Conservation (phyloP, 805 yeast species). For the Yamadazyma paraphyllophila region DNA sequence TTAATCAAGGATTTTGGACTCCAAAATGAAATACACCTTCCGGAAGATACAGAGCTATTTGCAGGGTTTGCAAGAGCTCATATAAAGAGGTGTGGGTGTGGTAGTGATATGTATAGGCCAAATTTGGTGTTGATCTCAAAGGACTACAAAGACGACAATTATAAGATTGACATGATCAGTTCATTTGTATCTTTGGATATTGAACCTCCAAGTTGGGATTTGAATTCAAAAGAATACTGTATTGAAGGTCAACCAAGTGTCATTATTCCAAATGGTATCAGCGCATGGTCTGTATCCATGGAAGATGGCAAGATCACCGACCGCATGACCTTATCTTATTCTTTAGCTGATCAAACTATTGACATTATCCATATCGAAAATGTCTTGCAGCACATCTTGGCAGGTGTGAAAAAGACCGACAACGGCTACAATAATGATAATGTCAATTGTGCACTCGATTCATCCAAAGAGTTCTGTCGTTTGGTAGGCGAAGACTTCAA, state of each 20-base stretch:
- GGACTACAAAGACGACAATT: slow-evolving; percentile 9
- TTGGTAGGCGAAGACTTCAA: slow-evolving; percentile 19
- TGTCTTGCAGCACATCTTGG: slow-evolving; percentile 21
- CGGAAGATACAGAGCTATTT: slow-evolving; percentile 28
- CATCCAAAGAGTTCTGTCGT: slow-evolving; percentile 25
- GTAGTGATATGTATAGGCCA: slow-evolving; percentile 37
- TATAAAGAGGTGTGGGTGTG: slow-evolving; percentile 40
- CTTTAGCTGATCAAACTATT: slow-evolving; percentile 37
- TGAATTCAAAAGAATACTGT: slow-evolving; percentile 26
- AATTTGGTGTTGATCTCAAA: slow-evolving; percentile 31
- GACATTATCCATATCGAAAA: slow-evolving; percentile 34
- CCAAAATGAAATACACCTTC: slow-evolving; percentile 13
- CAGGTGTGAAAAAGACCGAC: neutral
- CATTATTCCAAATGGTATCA: slow-evolving; percentile 36
- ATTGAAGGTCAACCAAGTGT: slow-evolving; percentile 22
- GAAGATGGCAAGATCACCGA: slow-evolving; percentile 18
- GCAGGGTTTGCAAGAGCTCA: slow-evolving; percentile 43
- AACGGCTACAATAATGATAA: slow-evolving; percentile 23
- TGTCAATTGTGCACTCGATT: slow-evolving; percentile 29
- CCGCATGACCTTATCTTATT: slow-evolving; percentile 32
- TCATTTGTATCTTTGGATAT: slow-evolving; percentile 30
- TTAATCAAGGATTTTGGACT: slow-evolving; percentile 9
- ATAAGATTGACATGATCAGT: slow-evolving; percentile 28
- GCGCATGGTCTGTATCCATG: slow-evolving; percentile 21
- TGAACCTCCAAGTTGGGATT: slow-evolving; percentile 27